Conservation (phyloP, 2,329 filamentous ascomycete species). For the Clonostachys byssicola region DNA sequence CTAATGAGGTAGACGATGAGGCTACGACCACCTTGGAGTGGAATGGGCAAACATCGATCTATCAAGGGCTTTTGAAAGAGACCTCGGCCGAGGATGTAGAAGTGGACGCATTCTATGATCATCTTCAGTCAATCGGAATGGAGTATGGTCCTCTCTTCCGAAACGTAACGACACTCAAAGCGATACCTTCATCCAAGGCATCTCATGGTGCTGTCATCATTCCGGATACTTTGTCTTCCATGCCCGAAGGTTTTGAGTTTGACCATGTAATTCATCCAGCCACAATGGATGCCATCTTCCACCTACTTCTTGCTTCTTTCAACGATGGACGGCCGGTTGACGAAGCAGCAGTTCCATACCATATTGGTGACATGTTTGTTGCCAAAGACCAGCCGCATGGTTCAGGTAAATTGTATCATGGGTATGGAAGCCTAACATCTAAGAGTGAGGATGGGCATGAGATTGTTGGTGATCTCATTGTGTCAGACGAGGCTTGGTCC, state of each 20-base stretch:
- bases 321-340: conserved; percentile 1
- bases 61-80: not conserved
- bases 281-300: conserved; percentile 16
- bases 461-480: conserved; percentile 1
- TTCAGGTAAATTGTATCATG: not conserved
- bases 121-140: conserved; percentile 6
- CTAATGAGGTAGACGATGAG: conserved; percentile 1
- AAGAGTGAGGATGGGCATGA: conserved; percentile 1
- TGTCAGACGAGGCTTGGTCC: conserved; percentile 5
- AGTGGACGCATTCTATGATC: conserved; percentile 7
- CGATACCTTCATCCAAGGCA: not conserved
- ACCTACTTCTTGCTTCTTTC: conserved; percentile 3
- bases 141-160: conserved; percentile 9
- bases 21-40: not conserved
- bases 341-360: conserved; percentile 3
- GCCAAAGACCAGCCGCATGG: conserved; percentile 4
- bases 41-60: not conserved
- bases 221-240: conserved; percentile 10
- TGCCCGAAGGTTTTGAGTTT: conserved; percentile 20
- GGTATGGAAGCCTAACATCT: conserved; percentile 1
- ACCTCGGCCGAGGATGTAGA: not conserved
- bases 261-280: conserved; percentile 23
- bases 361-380: conserved; percentile 1
- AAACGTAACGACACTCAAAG: conserved; percentile 2
- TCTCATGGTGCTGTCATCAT: conserved; percentile 1